phyloP scores from a whole-genome alignment of 352 stramenopile species.

The Blastocystis sp. region DNA sequence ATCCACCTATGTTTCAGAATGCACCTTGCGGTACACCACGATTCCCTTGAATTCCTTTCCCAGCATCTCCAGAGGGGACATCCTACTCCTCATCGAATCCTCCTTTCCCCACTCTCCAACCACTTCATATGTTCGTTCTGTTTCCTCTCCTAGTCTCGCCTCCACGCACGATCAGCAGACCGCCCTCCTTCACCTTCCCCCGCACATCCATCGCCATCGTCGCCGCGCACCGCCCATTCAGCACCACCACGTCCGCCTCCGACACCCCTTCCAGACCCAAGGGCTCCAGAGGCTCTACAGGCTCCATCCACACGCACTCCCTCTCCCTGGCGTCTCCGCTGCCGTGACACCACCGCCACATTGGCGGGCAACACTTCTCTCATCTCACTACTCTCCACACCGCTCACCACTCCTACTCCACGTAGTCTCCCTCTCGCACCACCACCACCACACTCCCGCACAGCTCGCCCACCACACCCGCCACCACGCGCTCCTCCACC shows the following conservation, averaged over 20 bases:
- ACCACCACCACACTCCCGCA: slow-evolving; percentile 40
- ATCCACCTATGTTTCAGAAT: background rate
- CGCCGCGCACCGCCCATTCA: slow-evolving; percentile 24
- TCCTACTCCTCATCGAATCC: background rate
- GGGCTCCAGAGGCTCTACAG: too few relatives aligned
- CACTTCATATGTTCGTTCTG: background rate
- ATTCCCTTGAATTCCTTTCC: slow-evolving; percentile 50
- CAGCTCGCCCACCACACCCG: background rate
- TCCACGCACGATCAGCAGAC: slow-evolving; percentile 35
- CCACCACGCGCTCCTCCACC: background rate
- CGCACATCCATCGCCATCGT: slow-evolving; percentile 3
- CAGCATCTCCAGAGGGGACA: background rate
- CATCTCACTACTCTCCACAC: background rate
- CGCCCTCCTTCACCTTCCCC: background rate
- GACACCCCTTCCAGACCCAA: background rate
- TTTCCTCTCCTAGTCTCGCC: background rate
- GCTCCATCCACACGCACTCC: background rate
- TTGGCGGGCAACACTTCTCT: background rate
- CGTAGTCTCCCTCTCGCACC: background rate
- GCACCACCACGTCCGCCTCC: slow-evolving; percentile 23
- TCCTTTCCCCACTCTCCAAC: background rate
- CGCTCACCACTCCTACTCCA: background rate
- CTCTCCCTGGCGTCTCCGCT: background rate
- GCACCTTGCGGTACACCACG: slow-evolving; percentile 20
- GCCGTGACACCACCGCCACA: background rate